Evolutionary conservation across 768 basidiomycete species (phyloP).

Genomic region (Hemileccinum rubropunctum): DNA sequence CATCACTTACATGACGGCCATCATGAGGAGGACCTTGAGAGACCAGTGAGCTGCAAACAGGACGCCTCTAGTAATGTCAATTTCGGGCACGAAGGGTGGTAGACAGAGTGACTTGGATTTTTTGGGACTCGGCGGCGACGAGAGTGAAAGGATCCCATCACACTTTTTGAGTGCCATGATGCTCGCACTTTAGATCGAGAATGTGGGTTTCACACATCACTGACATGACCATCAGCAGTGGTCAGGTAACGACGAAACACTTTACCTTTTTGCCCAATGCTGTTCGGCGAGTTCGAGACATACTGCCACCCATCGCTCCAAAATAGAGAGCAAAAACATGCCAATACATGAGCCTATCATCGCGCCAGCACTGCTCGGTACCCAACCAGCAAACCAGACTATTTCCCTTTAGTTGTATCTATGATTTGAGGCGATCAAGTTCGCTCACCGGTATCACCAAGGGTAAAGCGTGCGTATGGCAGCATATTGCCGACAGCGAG

Average conservation of each 20-base stretch:
- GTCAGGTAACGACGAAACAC: not conserved
- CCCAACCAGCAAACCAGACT: constrained; percentile 69
- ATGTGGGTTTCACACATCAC: not conserved
- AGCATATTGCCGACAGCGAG: constrained; percentile 51
- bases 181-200: constrained; percentile 27
- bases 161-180: constrained; percentile 28
- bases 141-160: constrained; percentile 11
- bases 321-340: constrained; percentile 67
- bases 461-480: constrained; percentile 61
- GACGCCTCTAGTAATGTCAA: constrained; percentile 64
- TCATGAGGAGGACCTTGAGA: constrained; percentile 68
- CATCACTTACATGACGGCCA: constrained; percentile 60
- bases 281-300: constrained; percentile 53
- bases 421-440: constrained; percentile 24
- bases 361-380: constrained; percentile 57
- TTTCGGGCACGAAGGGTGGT: constrained; percentile 57
- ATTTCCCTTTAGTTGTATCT: not conserved
- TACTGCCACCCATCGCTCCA: constrained; percentile 74
- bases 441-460: constrained; percentile 48
- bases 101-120: constrained; percentile 23
- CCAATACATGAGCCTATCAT: constrained; percentile 77
- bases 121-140: not conserved
- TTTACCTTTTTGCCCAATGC: constrained; percentile 55
- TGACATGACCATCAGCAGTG: not conserved
- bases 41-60: constrained; percentile 53